Evolutionary conservation across 2,329 filamentous ascomycete species (phyloP).

Genomic region (Aspergillus eucalypticola): DNA sequence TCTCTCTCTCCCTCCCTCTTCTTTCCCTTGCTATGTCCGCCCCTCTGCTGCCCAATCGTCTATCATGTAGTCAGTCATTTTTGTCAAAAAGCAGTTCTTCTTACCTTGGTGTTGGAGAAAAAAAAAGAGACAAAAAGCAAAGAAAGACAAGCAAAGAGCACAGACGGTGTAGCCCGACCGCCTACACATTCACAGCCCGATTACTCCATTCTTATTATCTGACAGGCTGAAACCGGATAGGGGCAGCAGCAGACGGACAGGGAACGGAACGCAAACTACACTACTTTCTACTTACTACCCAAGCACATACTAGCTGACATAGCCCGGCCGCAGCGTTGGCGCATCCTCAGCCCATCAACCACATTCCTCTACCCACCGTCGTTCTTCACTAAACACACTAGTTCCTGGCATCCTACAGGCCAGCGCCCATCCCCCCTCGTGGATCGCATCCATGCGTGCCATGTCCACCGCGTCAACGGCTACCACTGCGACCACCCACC

Average conservation of each 20-base stretch:
- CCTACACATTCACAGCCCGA: not conserved
- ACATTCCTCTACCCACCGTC: conserved; percentile 10
- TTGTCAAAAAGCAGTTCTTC: not conserved
- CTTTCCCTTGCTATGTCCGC: not conserved
- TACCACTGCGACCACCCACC: conserved; percentile 29
- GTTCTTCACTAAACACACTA: not conserved
- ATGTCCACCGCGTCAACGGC: conserved; percentile 35
- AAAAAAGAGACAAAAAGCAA: not conserved
- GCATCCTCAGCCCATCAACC: conserved; percentile 13
- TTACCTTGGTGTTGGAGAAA: not conserved
- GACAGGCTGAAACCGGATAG: conserved; percentile 8
- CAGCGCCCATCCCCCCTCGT: conserved; percentile 25
- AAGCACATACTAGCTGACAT: conserved; percentile 2
- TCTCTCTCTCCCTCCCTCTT: not conserved
- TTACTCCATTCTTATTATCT: not conserved
- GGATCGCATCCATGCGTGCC: conserved; percentile 39
- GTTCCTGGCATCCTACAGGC: conserved; percentile 13
- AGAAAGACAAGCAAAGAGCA: not conserved
- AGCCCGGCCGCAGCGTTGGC: conserved; percentile 7
- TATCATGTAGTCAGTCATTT: conserved; percentile 3
- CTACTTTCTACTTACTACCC: too few species aligned
- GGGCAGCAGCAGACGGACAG: not conserved
- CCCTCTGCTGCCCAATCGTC: conserved; percentile 4
- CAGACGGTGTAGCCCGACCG: not conserved
- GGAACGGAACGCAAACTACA: too few species aligned